A percentile compares a stretch with the other conserved stretches of the same genome.
phyloP scores from a whole-genome alignment of 257 asterid species.

The Salvia splendens region DNA sequence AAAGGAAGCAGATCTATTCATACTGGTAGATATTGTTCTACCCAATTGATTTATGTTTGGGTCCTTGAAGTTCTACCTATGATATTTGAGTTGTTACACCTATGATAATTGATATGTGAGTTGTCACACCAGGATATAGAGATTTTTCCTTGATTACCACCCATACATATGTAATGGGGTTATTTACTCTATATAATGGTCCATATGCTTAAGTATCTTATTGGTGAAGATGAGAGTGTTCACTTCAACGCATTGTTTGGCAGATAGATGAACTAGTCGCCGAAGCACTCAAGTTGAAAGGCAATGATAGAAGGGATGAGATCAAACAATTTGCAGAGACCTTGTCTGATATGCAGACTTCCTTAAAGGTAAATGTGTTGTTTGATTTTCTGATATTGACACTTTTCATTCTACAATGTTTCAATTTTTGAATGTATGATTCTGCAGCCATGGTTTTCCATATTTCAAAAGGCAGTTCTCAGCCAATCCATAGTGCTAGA shows the following conservation, averaged over 20 bases:
- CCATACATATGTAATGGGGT: constrained; percentile 7
- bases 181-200: not conserved
- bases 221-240: constrained; percentile 28
- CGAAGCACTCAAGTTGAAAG: constrained; percentile 54
- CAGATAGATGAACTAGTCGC: constrained; percentile 92
- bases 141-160: not conserved
- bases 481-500: constrained; percentile 36
- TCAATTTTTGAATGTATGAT: constrained; percentile 15
- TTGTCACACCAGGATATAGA: constrained; percentile 5
- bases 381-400: constrained; percentile 19
- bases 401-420: constrained; percentile 8
- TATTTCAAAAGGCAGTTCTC: constrained; percentile 57
- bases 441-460: constrained; percentile 87
- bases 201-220: constrained; percentile 10
- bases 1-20: not conserved
- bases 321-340: constrained; percentile 63
- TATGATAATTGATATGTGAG: no score
- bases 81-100: no score
- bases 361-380: constrained; percentile 64
- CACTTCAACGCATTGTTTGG: constrained; percentile 27
- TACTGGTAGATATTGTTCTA: not conserved
- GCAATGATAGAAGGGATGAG: constrained; percentile 54
- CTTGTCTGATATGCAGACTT: constrained; percentile 68
- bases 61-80: no score
- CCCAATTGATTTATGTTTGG: constrained; percentile 13